These are phyloP conservation scores for Whalleya microplaca DNA, from an alignment of 2,329 filamentous ascomycete genomes.

Conservation along the genomic window DNA sequence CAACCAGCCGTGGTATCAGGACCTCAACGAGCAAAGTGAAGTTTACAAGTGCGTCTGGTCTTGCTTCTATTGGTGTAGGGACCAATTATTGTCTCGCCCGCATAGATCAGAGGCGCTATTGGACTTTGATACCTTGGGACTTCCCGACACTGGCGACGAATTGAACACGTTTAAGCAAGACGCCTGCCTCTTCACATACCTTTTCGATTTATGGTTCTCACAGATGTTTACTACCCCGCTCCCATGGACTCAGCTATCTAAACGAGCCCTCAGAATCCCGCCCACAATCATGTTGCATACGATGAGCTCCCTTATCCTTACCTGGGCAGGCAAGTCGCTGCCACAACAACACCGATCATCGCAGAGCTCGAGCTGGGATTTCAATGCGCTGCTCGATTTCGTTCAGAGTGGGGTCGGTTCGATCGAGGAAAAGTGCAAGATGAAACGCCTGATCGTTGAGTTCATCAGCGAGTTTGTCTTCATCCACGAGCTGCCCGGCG, in stretches of 20 bases:
- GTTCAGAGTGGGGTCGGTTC: background rate
- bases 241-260: constrained; percentile 10
- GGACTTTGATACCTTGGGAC: background rate
- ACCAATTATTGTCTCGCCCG: background rate
- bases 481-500: constrained; percentile 3
- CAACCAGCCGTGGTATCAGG: background rate
- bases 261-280: background rate
- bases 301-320: constrained; percentile 21
- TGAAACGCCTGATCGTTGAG: constrained; percentile 4
- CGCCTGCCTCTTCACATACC: constrained; percentile 16
- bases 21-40: background rate
- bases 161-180: constrained; percentile 2
- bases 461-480: constrained; percentile 17
- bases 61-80: constrained; percentile 12
- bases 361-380: background rate
- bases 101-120: background rate
- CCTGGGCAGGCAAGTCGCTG: background rate
- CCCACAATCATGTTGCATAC: constrained; percentile 16
- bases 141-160: background rate
- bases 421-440: background rate
- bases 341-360: background rate
- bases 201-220: constrained; percentile 11
- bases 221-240: background rate
- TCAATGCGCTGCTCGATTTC: constrained; percentile 4
- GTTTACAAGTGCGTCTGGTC: constrained; percentile 2